Evolutionary conservation across 345 rosid genomes (phyloP), one percentile per base, ranked within the genome.

Genomic region (Cardamine resedifolia): DNA sequence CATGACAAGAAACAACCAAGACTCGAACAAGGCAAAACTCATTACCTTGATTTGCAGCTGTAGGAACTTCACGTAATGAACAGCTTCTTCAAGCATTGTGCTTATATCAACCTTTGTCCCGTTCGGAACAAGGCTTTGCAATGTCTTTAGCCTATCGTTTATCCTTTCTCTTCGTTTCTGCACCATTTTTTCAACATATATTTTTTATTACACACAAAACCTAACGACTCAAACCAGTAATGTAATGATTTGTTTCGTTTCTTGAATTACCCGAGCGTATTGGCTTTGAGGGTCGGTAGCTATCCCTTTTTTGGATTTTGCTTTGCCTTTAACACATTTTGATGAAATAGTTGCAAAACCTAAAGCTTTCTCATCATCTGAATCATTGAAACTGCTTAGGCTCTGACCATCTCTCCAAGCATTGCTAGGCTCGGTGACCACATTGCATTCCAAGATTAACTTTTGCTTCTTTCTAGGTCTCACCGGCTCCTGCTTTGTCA

Each of bases 201-300:
- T n/a, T 64, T 44, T 43, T 10, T 6, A 11, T 63, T 16, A 10
- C 10, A 6, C 26, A 12, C 26, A 45, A 27, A 45, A 27, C 55
- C 26, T 27, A 10, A 63, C 11, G n/a, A 63, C 27, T 27, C 6
- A 63, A 16, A 20, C 5, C 14, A 64, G 14, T 8, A 30, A 30
- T 30, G 4, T 16, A 44, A 44, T 2, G 0, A 6, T 19, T 47
- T 12, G 28, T 27, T 63, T 11, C 3, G 28, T 47, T 47, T 47
- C 14, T 10, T 63, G 26, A 44, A 28, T 48, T 89, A 93, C 97
- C 88, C 96, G 78, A 58, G 97, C 97, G 36, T 93, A 93, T 43
- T 86, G 88, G 82, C 98, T 93, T 49, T 90, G 98, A 62, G 98
- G 97, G 77, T 93, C 98, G 0, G 94, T 85, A 27, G 98, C 94